phyloP scores from a whole-genome alignment of 2,329 filamentous ascomycete genomes.

The Xylariaceae sp. region DNA sequence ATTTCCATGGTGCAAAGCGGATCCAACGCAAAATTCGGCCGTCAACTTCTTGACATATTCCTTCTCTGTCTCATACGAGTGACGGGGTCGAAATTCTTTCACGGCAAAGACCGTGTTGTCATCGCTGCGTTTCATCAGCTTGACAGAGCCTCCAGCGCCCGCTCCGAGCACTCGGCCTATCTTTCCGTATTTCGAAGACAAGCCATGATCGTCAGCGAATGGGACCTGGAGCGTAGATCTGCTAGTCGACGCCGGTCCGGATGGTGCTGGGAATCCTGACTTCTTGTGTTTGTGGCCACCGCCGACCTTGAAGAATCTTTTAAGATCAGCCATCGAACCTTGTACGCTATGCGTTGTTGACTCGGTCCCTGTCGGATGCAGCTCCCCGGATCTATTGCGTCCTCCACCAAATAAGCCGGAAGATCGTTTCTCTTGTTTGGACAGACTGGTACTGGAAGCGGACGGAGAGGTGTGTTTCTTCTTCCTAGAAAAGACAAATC shows the following conservation, averaged over 20 bases:
- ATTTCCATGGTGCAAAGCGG: conserved; percentile 93
- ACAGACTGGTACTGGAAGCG: conserved; percentile 47
- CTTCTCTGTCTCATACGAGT: conserved; percentile 88
- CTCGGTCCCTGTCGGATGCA: conserved; percentile 42
- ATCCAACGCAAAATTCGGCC: conserved; percentile 96
- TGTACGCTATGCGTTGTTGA: conserved; percentile 51
- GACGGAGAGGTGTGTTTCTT: conserved; percentile 61
- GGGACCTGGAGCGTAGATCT: conserved; percentile 64
- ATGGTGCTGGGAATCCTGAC: conserved; percentile 57
- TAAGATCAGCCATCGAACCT: conserved; percentile 89
- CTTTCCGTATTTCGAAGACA: conserved; percentile 91
- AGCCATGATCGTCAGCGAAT: conserved; percentile 89
- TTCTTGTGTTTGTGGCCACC: conserved; percentile 67
- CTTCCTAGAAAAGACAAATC: conserved; percentile 78
- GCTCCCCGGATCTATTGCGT: conserved; percentile 37
- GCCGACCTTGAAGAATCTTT: conserved; percentile 89
- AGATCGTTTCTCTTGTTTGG: conserved; percentile 49
- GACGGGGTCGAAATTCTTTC: conserved; percentile 90
- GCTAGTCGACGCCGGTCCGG: conserved; percentile 42
- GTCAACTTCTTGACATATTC: conserved; percentile 98
- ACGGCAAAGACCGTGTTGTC: conserved; percentile 94
- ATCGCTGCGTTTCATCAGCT: conserved; percentile 87
- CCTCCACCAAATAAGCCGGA: conserved; percentile 38
- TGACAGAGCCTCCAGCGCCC: conserved; percentile 89
- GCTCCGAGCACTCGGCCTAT: conserved; percentile 91